A percentile compares a stretch with the other conserved stretches of the same genome.
These are phyloP conservation scores for Bondarzewia mesenterica DNA, from an alignment of 1,284 basidiomycete species.

Conservation along the genomic window DNA sequence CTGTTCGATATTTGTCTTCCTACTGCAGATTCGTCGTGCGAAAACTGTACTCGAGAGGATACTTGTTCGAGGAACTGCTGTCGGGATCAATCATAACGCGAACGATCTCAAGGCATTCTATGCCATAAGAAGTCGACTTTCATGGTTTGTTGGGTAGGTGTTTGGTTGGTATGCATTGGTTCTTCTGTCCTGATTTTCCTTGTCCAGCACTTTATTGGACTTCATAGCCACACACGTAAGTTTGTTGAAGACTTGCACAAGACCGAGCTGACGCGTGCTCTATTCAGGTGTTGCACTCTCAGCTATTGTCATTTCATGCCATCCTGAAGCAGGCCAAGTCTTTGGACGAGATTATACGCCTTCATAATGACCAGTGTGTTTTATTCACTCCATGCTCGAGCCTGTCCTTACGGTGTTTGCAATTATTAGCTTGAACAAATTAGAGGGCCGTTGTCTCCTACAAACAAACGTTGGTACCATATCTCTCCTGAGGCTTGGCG, in stretches of 20 bases:
- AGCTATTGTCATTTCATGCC: constrained; percentile 50
- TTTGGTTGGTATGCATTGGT: neutral
- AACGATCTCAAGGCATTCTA: constrained; percentile 60
- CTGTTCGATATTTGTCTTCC: constrained; percentile 65
- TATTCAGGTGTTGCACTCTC: constrained; percentile 56
- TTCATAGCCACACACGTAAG: constrained; percentile 70
- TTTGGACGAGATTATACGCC: constrained; percentile 66
- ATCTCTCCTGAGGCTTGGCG: neutral
- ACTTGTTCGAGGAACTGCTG: constrained; percentile 42
- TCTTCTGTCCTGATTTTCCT: neutral
- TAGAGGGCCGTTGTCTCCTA: constrained; percentile 62
- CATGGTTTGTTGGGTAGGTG: constrained; percentile 80
- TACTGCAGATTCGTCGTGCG: constrained; percentile 69
- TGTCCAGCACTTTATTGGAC: constrained; percentile 54
- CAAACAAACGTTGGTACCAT: constrained; percentile 45
- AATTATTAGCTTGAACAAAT: constrained; percentile 45
- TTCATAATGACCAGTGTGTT: constrained; percentile 70
- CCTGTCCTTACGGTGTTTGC: too few relatives aligned
- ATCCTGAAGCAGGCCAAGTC: constrained; percentile 49
- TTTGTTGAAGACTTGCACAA: constrained; percentile 6
- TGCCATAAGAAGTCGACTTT: constrained; percentile 63
- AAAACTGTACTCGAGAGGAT: constrained; percentile 66
- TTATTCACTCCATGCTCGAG: neutral
- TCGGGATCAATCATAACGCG: constrained; percentile 23
- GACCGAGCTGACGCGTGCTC: neutral